phyloP scores from a whole-genome alignment of 1,284 basidiomycete genomes.

The Naganishia cerealis region DNA sequence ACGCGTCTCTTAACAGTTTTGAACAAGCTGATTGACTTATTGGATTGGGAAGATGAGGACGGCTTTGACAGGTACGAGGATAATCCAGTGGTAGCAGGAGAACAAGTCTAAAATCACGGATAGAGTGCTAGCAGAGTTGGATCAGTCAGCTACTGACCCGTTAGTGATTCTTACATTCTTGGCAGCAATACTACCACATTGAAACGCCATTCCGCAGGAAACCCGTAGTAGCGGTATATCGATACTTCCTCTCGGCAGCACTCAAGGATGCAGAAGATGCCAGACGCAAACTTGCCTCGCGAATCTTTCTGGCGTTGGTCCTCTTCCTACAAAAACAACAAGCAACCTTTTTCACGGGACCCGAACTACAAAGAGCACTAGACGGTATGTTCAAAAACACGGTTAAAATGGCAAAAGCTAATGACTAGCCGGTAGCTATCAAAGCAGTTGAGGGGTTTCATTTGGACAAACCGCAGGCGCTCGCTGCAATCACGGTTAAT shows the following conservation, averaged over 20 bases:
- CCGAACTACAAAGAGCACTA: slow-evolving; percentile 1
- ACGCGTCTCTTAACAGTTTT: neutral
- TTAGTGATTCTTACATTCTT: neutral
- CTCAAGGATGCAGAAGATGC: neutral
- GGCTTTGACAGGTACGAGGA: neutral
- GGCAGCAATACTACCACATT: neutral
- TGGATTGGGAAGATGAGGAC: slow-evolving; percentile 15
- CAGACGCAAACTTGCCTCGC: neutral
- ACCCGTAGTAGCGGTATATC: slow-evolving; percentile 4
- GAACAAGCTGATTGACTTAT: slow-evolving; percentile 10
- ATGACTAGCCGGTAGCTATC: neutral
- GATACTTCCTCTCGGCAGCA: neutral
- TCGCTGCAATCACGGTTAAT: slow-evolving; percentile 9
- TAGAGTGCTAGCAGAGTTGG: slow-evolving; percentile 12
- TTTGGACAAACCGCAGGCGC: slow-evolving; percentile 5
- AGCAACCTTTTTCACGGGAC: neutral
- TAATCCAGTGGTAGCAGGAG: neutral
- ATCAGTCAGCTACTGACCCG: neutral
- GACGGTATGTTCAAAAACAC: slow-evolving; percentile 3
- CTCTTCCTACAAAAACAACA: slow-evolving; percentile 13
- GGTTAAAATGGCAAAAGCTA: neutral
- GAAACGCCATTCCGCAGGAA: neutral
- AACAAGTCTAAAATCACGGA: neutral
- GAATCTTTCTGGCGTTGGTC: slow-evolving; percentile 7
- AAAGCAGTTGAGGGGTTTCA: slow-evolving; percentile 8